Evolutionary conservation across 2,329 filamentous ascomycete species (phyloP).

Genomic region (Thermothelomyces thermophilus): DNA sequence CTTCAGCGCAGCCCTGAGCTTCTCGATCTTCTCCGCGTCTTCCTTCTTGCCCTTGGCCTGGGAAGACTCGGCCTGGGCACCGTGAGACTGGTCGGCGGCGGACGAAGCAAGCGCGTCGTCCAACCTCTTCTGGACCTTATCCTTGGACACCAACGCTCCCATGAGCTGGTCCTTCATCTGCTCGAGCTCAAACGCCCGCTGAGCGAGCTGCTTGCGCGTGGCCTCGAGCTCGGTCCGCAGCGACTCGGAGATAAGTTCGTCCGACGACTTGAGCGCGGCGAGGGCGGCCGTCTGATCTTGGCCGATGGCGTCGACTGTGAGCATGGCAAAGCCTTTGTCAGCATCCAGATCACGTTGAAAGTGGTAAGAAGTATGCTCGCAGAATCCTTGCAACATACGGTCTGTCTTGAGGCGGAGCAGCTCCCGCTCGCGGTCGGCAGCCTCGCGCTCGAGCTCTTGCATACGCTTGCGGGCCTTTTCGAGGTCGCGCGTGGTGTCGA

Average conservation of each 20-base stretch:
- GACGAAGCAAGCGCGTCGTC: conserved; percentile 34
- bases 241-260: conserved; percentile 52
- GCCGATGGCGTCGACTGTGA: conserved; percentile 44
- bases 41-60: conserved; percentile 39
- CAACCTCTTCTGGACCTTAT: conserved; percentile 50
- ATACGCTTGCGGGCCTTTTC: conserved; percentile 38
- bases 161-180: conserved; percentile 54
- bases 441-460: conserved; percentile 41
- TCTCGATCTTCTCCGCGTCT: conserved; percentile 45
- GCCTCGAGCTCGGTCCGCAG: conserved; percentile 52
- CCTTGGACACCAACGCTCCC: conserved; percentile 53
- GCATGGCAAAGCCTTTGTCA: conserved; percentile 21
- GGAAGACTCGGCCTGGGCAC: conserved; percentile 28
- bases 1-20: conserved; percentile 48
- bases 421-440: conserved; percentile 50
- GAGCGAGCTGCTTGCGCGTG: conserved; percentile 45
- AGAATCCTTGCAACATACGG: conserved; percentile 33
- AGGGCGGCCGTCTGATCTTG: conserved; percentile 50
- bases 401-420: conserved; percentile 47
- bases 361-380: too few species aligned
- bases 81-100: conserved; percentile 30
- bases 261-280: conserved; percentile 52
- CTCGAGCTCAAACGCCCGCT: conserved; percentile 46
- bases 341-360: conserved; percentile 10
- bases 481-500: conserved; percentile 41